Evolutionary conservation across 1,284 basidiomycete genomes (phyloP), one percentile per base, ranked within the genome.

Genomic region (Vanrija pseudolonga): DNA sequence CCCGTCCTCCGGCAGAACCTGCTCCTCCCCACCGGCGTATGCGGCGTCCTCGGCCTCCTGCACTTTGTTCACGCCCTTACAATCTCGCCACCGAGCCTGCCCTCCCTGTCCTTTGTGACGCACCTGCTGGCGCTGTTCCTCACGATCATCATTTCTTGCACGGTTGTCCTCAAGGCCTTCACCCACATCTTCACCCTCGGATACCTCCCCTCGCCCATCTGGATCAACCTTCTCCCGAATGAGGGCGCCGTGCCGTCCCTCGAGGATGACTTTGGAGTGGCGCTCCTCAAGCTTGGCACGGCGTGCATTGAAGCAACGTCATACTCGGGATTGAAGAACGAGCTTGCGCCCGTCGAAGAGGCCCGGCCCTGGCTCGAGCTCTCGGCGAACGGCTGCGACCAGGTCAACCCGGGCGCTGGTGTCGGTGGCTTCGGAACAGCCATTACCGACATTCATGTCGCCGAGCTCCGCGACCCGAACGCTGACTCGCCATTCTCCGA

Each of bases 31-130:
- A 77, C 75, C 0, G 65, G 64, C 9, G 64, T 74, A 3, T 76
- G 74, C 52, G 73, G 73, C 1, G 47, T 56, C 0, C 55, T 76
- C 9, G 73, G 73, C 11, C 58, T 76, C 28, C 52, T 43, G 0
- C 72, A 74, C 53, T 76, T 76, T 50, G 63, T 71, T 15, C 70
- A 68, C 55, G 66, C 64, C 8, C 51, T 76, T 14, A 38, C 51
- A 4, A 66, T 63, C 15, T 62, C 66, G 6, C 72, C 72, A 3
- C 60, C 71, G 28, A 62, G 62, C 18, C 71, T 76, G 53, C 74
- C 74, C 2, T 71, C 66, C 53, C 76, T 74, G 54, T 73, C 69
- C 6, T 76, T 76, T 53, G 47, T 76, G 15, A 74, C 72, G 0
- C 72, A 76, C 56, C 56, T 72, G 23, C 64, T 74, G 51, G 71